Evolutionary conservation across 306 rosid genomes (phyloP), one percentile per base, ranked within the genome.

Genomic region (Vigna trinervia): DNA sequence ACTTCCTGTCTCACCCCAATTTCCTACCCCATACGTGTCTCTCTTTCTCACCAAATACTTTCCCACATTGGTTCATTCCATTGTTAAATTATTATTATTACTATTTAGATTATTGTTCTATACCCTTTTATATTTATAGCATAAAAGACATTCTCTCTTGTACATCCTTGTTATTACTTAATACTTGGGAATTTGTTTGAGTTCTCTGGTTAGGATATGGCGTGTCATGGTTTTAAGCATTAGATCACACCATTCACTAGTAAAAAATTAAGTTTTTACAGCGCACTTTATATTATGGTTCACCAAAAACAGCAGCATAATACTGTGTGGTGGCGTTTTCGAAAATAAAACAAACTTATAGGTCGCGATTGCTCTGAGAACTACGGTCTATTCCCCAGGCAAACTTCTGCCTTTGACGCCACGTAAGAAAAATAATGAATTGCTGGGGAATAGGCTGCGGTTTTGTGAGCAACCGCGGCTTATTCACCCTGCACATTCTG

Each of bases 181-280:
- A 8, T 57, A 46, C 75, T 74, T 65, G 15, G 39, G 59, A 51
- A 39, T 60, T 54, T 71, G 50, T 36, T 67, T 74, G 28, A 68
- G 8, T 30, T 38, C 30, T 52, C 84, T 85, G 63, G 83, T 71
- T 63, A 11, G 61, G 66, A 81, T 45, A 50, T 54, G 72, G 87
- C 70, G 88, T 85, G 92, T 84, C 90, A 71, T 74, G 59, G 36
- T 83, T 17, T 46, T 60, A 68, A 78, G 93, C 91, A 63, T 80
- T 71, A 53, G 89, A 86, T 87, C 79, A 32, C 17, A 20, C 4
- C 61, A 47, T 30, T 77, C 19, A 17, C 19, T 17, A 17, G 19
- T 17, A 17, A 17, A 17, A 17, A 17, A 17, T 17, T 17, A 17
- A 17, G 19, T 17, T 17, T 17, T 17, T 17, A 17, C 19, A 17